Evolutionary conservation across 2,329 filamentous ascomycete species (phyloP).

Genomic region (Blumeria hordei): DNA sequence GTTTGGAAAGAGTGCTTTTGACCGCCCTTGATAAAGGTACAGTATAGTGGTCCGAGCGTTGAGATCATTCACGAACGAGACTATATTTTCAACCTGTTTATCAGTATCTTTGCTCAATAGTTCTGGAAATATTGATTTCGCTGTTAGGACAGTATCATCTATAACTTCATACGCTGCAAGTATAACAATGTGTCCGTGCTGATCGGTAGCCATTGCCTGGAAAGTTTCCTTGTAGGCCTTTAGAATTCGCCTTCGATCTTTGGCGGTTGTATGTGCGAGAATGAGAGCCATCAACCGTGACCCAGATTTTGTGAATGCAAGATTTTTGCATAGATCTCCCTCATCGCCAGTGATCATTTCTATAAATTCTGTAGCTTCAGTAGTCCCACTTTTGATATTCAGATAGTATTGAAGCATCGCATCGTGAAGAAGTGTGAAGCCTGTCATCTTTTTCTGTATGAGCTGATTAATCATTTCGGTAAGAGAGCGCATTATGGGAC

Average conservation of each 20-base stretch:
- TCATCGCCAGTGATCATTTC: conserved; percentile 80
- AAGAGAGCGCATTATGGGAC: conserved; percentile 65
- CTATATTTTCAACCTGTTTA: conserved; percentile 35
- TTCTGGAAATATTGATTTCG: conserved; percentile 71
- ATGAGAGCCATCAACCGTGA: conserved; percentile 59
- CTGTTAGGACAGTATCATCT: conserved; percentile 75
- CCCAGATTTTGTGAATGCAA: conserved; percentile 85
- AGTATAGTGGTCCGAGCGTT: conserved; percentile 44
- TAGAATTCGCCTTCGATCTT: conserved; percentile 76
- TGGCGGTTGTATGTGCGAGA: conserved; percentile 65
- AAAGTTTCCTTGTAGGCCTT: conserved; percentile 79
- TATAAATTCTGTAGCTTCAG: conserved; percentile 68
- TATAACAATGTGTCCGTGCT: conserved; percentile 55
- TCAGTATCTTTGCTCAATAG: conserved; percentile 49
- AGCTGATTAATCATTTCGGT: conserved; percentile 74
- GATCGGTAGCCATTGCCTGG: conserved; percentile 61
- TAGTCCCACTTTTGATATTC: conserved; percentile 49
- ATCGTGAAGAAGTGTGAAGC: conserved; percentile 94
- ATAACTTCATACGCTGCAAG: conserved; percentile 74
- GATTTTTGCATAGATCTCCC: conserved; percentile 76
- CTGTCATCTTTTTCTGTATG: conserved; percentile 87
- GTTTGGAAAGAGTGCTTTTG: conserved; percentile 33
- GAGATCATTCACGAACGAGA: conserved; percentile 38
- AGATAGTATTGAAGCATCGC: conserved; percentile 95
- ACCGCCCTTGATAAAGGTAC: conserved; percentile 54